Evolutionary conservation across 352 stramenopile genomes (phyloP).

Genomic region (Pythium periplocum): DNA sequence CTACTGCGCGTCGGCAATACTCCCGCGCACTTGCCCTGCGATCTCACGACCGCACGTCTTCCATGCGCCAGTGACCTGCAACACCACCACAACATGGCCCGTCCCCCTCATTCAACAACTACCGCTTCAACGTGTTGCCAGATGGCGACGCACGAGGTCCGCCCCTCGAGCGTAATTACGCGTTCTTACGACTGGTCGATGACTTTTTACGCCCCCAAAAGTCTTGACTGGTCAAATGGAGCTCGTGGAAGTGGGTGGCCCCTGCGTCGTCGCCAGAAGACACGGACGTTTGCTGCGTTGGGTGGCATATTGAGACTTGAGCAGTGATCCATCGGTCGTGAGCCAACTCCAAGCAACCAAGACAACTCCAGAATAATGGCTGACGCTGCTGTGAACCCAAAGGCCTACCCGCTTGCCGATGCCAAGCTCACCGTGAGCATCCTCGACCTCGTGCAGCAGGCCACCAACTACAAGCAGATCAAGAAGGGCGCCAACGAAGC

Average conservation of each 20-base stretch:
- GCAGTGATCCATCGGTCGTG: conserved; percentile 89
- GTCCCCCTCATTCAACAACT: too few species aligned
- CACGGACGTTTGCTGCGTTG: too few species aligned
- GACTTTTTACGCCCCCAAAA: too few species aligned
- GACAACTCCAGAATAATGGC: conserved; percentile 38
- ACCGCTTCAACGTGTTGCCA: too few species aligned
- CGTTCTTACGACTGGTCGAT: too few species aligned
- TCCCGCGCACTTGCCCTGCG: too few species aligned
- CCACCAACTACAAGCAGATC: conserved; percentile 99
- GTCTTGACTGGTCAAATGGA: background rate
- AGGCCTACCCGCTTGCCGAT: conserved; percentile 98
- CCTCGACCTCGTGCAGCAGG: conserved; percentile 98
- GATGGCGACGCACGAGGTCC: too few species aligned
- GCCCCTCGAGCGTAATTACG: too few species aligned
- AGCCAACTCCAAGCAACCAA: conserved; percentile 33
- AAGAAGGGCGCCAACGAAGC: conserved; percentile 99
- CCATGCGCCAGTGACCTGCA: conserved; percentile 5
- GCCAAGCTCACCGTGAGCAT: conserved; percentile 98
- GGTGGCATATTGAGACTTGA: conserved; percentile 8
- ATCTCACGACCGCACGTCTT: conserved; percentile 12
- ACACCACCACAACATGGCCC: too few species aligned
- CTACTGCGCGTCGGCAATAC: too few species aligned
- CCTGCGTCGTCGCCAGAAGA: too few species aligned
- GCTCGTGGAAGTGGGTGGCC: background rate
- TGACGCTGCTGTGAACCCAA: conserved; percentile 86